Evolutionary conservation across 768 basidiomycete species (phyloP), one percentile per base, ranked within the genome.

Genomic region (Chiua virens): DNA sequence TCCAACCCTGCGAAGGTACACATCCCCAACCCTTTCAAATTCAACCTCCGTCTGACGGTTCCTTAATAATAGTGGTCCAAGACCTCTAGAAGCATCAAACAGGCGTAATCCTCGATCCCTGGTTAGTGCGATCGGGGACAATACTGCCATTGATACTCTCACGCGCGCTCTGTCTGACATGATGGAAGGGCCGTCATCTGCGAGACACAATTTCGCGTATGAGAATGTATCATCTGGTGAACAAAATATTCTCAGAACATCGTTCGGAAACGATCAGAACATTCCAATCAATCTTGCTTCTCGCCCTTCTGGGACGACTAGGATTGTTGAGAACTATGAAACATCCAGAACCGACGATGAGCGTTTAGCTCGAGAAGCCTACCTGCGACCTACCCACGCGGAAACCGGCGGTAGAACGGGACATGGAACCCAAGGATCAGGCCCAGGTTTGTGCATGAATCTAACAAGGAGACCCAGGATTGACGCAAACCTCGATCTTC

Each of bases 351-450:
- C 41, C 17, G 45, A 45, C 32, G 40, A 20, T 7, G 39, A 43
- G 17, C 7, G 15, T 39, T 41, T 43, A 22, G 25, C 42, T 47
- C 60, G 21, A 32, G 50, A 38, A 56, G 14, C 40, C 28, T 46
- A 36, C 44, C 27, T 25, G 47, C 40, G 18, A 49, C 27, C 47
- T 54, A 50, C 41, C 38, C 55, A 51, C 44, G 42, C n/a, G 41
- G 51, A 25, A 43, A 30, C n/a, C 21, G 25, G 21, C 22, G 47
- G 34, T 35, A 32, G 37, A 32, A n/a, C 8, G 20, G 48, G 54
- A 42, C 43, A 40, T 23, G 20, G 35, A 45, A 64, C 39, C 62
- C 58, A 43, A 53, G 56, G 54, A 48, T 61, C 21, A 35, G 36
- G 8, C 15, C 30, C 47, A 27, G 61, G 55, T 64, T 54, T 34